Evolutionary conservation across 1,139 yeast genomes (phyloP).

Genomic region (Hyphopichia buzzinii): DNA sequence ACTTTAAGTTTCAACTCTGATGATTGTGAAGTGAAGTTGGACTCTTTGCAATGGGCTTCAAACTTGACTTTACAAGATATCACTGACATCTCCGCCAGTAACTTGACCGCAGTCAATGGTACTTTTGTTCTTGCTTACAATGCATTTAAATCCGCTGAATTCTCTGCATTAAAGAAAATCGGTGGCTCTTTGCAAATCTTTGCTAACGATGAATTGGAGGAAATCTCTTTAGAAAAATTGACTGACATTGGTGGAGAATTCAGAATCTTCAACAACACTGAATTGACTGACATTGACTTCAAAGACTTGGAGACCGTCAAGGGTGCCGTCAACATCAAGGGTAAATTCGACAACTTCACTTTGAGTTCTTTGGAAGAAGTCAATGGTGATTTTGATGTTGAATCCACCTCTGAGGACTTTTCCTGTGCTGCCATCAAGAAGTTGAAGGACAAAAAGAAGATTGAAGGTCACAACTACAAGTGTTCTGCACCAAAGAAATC

Average conservation of each 20-base stretch:
- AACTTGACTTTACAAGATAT: conserved; percentile 48
- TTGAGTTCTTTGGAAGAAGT: conserved; percentile 37
- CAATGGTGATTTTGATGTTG: conserved; percentile 43
- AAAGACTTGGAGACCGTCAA: conserved; percentile 30
- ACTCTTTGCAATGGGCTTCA: conserved; percentile 41
- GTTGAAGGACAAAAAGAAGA: conserved; percentile 31
- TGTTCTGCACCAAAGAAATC: conserved; percentile 36
- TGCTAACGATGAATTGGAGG: conserved; percentile 42
- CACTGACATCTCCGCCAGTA: conserved; percentile 25
- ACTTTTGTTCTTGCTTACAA: conserved; percentile 42
- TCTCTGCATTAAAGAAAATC: conserved; percentile 29
- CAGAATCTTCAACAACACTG: conserved; percentile 42
- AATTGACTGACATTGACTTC: conserved; percentile 36
- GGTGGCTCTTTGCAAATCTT: conserved; percentile 44
- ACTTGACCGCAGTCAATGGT: conserved; percentile 43
- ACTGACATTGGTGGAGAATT: conserved; percentile 44
- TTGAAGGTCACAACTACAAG: conserved; percentile 46
- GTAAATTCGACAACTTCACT: conserved; percentile 40
- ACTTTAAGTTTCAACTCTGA: conserved; percentile 46
- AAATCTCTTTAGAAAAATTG: conserved; percentile 28
- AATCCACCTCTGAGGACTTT: conserved; percentile 38
- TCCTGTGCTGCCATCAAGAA: conserved; percentile 36
- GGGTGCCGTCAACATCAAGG: conserved; percentile 45
- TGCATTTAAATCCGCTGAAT: conserved; percentile 31
- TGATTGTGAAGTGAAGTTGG: conserved; percentile 37